Evolutionary conservation across 2,329 filamentous ascomycete species (phyloP), one percentile per base, ranked within the genome.

Genomic region (Epichloe sp.): DNA sequence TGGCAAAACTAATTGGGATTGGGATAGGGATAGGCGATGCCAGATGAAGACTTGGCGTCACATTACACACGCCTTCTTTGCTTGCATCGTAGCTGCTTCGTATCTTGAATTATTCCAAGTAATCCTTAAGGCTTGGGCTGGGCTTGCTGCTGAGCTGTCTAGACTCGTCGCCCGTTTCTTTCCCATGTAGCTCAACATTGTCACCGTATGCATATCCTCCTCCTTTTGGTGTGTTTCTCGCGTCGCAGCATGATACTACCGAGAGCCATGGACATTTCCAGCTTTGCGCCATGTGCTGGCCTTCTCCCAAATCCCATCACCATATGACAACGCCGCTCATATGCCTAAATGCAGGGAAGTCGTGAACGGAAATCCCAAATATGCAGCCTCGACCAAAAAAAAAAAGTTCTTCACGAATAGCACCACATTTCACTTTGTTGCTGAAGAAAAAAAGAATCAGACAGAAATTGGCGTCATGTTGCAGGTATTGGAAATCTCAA

Each of bases 401-500:
- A 23, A 26, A 8, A 26, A 26, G 19, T n/a, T 10, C 6, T 38
- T 11, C 41, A 12, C 31, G 19, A 19, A 34, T 4, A 34, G 31
- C 21, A 38, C 34, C 14, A 48, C 2, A 21, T n/a, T 31, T 40
- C 10, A 45, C 5, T 17, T 34, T 36, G 17, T 21, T 14, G n/a
- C 15, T 15, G 2, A 7, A 19, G 5, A 5, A n/a, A 2, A 10
- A n/a, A n/a, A 5, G 17, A 23, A 7, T 0, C 23, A 26, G 23
- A 26, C 23, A 21, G 17, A 31, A 8, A 10, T 15, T 21, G 36
- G 19, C 21, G 19, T n/a, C 17, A 40, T 40, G 15, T 42, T 17
- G 11, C 36, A 51, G 23, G 14, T 42, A 12, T 7, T 23, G 11
- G 8, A 57, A 43, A 11, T 44, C 49, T 78, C 26, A 91, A 68